Evolutionary conservation across 805 yeast species (phyloP).

Genomic region (Pichia membranifaciens): DNA sequence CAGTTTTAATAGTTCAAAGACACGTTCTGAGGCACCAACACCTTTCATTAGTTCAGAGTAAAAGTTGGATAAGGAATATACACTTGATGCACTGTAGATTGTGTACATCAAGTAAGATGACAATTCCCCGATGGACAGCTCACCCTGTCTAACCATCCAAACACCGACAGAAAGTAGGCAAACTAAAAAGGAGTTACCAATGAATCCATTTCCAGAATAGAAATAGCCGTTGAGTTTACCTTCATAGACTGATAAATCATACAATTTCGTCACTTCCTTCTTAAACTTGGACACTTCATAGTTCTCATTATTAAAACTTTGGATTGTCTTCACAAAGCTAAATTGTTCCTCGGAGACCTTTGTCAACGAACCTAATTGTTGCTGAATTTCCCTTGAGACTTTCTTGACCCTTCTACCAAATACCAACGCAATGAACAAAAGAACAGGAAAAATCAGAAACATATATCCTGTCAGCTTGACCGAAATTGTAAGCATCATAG

Average conservation of each 20-base stretch:
- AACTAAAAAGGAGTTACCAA: slow-evolving; percentile 78
- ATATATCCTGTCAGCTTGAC: slow-evolving; percentile 78
- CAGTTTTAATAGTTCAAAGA: slow-evolving; percentile 80
- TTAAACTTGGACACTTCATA: slow-evolving; percentile 73
- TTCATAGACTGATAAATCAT: slow-evolving; percentile 66
- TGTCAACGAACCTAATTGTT: slow-evolving; percentile 77
- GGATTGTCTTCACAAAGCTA: slow-evolving; percentile 79
- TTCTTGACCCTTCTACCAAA: slow-evolving; percentile 77
- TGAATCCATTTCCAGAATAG: slow-evolving; percentile 72
- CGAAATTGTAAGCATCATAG: slow-evolving; percentile 88
- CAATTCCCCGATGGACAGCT: slow-evolving; percentile 78
- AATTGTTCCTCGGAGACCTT: slow-evolving; percentile 90
- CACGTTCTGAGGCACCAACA: slow-evolving; percentile 88
- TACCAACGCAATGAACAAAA: slow-evolving; percentile 68
- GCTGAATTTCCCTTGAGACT: slow-evolving; percentile 72
- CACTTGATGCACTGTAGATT: slow-evolving; percentile 87
- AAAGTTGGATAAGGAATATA: slow-evolving; percentile 84
- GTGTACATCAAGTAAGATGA: slow-evolving; percentile 95
- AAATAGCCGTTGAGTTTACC: slow-evolving; percentile 73
- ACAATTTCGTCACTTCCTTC: slow-evolving; percentile 59
- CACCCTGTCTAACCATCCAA: slow-evolving; percentile 70
- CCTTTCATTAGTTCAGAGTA: slow-evolving; percentile 96
- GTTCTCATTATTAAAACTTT: slow-evolving; percentile 81
- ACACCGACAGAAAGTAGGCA: slow-evolving; percentile 77
- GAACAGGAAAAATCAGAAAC: slow-evolving; percentile 76